phyloP scores from a whole-genome alignment of 768 basidiomycete species.

The Lactarius sanguifluus region DNA sequence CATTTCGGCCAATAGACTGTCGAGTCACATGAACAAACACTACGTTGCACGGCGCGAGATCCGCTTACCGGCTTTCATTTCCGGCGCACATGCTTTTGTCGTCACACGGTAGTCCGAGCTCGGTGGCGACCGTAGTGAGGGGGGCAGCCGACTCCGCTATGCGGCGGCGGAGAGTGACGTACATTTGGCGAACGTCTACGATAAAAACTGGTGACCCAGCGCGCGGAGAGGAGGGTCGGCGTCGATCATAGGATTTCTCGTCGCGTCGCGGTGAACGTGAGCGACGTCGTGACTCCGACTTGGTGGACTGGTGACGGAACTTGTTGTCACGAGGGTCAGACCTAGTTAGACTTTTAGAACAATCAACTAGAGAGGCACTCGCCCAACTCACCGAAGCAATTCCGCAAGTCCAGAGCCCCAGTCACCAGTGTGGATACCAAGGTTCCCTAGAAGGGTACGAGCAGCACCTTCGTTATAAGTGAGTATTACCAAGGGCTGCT shows the following conservation, averaged over 20 bases:
- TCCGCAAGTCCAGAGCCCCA: slow-evolving; percentile 16
- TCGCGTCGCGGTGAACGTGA: slow-evolving; percentile 27
- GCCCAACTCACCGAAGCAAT: slow-evolving; percentile 20
- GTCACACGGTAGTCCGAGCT: slow-evolving; percentile 18
- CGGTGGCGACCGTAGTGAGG: slow-evolving; percentile 14
- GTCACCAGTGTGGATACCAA: slow-evolving; percentile 10
- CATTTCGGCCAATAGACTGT: slow-evolving; percentile 28
- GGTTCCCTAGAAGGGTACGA: slow-evolving; percentile 11
- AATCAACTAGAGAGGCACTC: not conserved
- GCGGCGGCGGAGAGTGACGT: slow-evolving; percentile 22
- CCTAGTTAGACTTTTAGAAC: slow-evolving; percentile 8
- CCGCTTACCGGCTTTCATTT: slow-evolving; percentile 29
- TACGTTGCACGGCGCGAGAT: not conserved
- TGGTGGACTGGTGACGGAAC: not conserved
- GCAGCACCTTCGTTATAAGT: slow-evolving; percentile 18
- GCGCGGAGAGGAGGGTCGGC: slow-evolving; percentile 18
- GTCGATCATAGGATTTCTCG: slow-evolving; percentile 1
- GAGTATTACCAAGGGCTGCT: slow-evolving; percentile 19
- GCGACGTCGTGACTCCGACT: slow-evolving; percentile 15
- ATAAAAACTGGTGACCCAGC: slow-evolving; percentile 1
- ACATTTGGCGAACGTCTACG: slow-evolving; percentile 26
- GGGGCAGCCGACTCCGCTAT: slow-evolving; percentile 12
- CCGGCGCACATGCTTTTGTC: slow-evolving; percentile 27
- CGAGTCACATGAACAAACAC: not conserved
- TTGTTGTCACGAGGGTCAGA: slow-evolving; percentile 1